phyloP scores from a whole-genome alignment of 75 land plant genomes.

The Pinus albicaulis region DNA sequence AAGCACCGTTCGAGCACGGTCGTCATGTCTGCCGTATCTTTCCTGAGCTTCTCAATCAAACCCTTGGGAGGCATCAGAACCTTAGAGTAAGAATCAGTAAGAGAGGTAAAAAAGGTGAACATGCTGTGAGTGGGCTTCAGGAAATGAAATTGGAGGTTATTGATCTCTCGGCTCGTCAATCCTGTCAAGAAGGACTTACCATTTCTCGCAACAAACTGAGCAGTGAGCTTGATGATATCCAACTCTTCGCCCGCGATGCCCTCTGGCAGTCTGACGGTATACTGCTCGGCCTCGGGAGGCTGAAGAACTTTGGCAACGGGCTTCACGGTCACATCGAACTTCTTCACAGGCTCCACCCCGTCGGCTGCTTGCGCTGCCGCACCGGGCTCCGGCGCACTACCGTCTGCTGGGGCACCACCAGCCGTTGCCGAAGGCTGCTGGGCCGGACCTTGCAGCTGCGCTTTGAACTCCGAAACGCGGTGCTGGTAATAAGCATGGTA shows the following conservation, averaged over 20 bases:
- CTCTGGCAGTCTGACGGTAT: conserved; percentile 89
- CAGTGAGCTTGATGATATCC: conserved; percentile 95
- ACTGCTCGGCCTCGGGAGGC: conserved; percentile 91
- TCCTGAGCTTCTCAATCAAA: conserved; percentile 71
- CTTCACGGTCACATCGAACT: conserved; percentile 25
- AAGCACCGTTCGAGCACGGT: conserved; percentile 85
- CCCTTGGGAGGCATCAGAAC: conserved; percentile 90
- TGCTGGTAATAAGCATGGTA: conserved; percentile 98
- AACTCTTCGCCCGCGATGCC: conserved; percentile 84
- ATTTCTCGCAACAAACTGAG: conserved; percentile 94
- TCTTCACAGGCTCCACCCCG: conserved; percentile 25
- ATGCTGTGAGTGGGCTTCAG: conserved; percentile 93
- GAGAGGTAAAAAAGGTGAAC: conserved; percentile 82
- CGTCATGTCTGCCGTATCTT: conserved; percentile 59
- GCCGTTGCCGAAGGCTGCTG: conserved; percentile 30
- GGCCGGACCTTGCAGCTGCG: conserved; percentile 44
- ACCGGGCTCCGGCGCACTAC: conserved; percentile 13
- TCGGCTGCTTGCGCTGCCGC: conserved; percentile 21
- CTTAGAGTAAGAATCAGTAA: conserved; percentile 90
- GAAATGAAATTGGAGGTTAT: conserved; percentile 77
- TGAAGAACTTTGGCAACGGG: conserved; percentile 61
- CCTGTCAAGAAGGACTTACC: conserved; percentile 81
- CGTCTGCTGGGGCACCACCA: conserved; percentile 5
- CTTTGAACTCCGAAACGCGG: conserved; percentile 63
- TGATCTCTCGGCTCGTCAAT: conserved; percentile 67